phyloP scores from a whole-genome alignment of 352 stramenopile genomes.

The Globisporangium carolinianum region DNA sequence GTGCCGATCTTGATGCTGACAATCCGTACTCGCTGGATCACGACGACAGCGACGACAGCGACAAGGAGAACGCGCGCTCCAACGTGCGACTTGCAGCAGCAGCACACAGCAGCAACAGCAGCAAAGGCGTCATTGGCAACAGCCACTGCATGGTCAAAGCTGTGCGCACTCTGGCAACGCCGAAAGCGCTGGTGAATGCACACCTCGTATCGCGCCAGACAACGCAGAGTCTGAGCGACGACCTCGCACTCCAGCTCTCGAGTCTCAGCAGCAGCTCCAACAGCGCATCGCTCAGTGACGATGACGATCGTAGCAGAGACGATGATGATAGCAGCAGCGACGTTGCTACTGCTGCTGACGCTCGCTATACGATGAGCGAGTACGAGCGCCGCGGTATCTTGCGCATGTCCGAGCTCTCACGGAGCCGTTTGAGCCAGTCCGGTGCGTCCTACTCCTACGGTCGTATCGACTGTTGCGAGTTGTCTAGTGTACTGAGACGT shows the following conservation, averaged over 20 bases:
- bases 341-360: too few species aligned
- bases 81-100: neutral
- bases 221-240: slow-evolving; percentile 2
- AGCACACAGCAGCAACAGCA: neutral
- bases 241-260: neutral
- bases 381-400: slow-evolving; percentile 6
- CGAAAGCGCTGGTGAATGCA: neutral
- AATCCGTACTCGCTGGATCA: neutral
- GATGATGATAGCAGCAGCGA: neutral
- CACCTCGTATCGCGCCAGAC: slow-evolving; percentile 1
- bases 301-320: neutral
- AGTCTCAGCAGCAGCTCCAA: neutral
- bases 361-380: slow-evolving; percentile 1
- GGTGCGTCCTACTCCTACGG: neutral
- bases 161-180: neutral
- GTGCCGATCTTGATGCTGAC: neutral
- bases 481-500: too few species aligned
- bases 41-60: slow-evolving; percentile 1
- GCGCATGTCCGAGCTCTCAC: slow-evolving; percentile 11
- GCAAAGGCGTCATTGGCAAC: too few species aligned
- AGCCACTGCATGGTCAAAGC: too few species aligned
- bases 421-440: slow-evolving; percentile 7
- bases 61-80: neutral
- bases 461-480: too few species aligned
- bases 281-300: neutral